Evolutionary conservation across 768 basidiomycete genomes (phyloP).

Genomic region (Leccinum arenicola): DNA sequence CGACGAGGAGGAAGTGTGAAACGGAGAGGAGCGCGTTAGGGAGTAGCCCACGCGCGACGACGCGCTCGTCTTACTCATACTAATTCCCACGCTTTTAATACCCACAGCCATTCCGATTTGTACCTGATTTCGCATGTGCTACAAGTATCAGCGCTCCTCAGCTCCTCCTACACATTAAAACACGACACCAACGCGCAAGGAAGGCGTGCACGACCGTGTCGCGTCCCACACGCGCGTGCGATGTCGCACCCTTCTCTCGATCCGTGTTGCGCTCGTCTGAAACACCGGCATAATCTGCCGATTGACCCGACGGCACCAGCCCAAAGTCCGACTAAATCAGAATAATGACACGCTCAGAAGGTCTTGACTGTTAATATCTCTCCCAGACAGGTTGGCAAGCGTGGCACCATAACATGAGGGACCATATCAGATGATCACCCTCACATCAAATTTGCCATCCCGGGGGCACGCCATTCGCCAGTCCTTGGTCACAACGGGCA

Average conservation of each 20-base stretch:
- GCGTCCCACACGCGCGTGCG: not conserved
- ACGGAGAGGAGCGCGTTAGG: conserved; percentile 38
- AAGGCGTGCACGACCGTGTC: not conserved
- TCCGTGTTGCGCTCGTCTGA: conserved; percentile 10
- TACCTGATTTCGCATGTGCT: conserved; percentile 16
- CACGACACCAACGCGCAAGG: conserved; percentile 15
- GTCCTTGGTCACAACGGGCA: conserved; percentile 8
- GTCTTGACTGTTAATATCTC: conserved; percentile 18
- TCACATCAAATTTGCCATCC: conserved; percentile 25
- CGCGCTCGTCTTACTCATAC: conserved; percentile 38
- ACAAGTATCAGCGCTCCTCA: not conserved
- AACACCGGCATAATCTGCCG: conserved; percentile 13
- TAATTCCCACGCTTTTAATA: conserved; percentile 31
- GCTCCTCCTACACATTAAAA: conserved; percentile 10
- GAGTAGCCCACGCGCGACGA: conserved; percentile 35
- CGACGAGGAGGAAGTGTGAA: conserved; percentile 35
- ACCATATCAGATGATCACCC: conserved; percentile 20
- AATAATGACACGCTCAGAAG: conserved; percentile 17
- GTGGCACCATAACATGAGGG: conserved; percentile 14
- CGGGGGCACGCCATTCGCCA: conserved; percentile 10
- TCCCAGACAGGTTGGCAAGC: conserved; percentile 6
- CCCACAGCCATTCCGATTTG: conserved; percentile 17
- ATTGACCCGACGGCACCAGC: conserved; percentile 19
- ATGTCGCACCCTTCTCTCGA: conserved; percentile 1
- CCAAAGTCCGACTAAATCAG: conserved; percentile 26